Percentiles rank a stretch among this genome's conserved stretches.
Conservation (phyloP, 2,329 filamentous ascomycete species). For the Sclerotinia sclerotiorum region DNA sequence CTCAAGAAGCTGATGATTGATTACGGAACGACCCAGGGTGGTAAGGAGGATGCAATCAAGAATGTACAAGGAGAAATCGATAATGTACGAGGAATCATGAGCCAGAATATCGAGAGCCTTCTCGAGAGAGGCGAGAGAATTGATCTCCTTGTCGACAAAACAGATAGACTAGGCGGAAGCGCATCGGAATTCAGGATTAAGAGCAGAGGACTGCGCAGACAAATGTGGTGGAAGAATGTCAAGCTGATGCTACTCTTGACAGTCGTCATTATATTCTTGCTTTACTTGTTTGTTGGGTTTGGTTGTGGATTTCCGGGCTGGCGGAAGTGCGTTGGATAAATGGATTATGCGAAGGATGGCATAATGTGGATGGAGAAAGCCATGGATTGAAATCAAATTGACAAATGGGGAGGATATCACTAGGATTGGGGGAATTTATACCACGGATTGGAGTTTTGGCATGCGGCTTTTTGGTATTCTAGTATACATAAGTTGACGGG, state of each 20-base stretch:
- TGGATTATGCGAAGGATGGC: background rate
- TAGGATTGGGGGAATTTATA: slow-evolving; percentile 24
- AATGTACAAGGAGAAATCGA: slow-evolving; percentile 90
- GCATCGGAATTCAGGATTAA: slow-evolving; percentile 88
- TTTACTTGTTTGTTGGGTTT: slow-evolving; percentile 71
- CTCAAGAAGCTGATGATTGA: slow-evolving; percentile 78
- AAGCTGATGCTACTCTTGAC: slow-evolving; percentile 82
- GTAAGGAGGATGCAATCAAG: slow-evolving; percentile 76
- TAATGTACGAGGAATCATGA: slow-evolving; percentile 90
- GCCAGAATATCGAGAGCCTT: slow-evolving; percentile 87
- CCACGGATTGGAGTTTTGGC: slow-evolving; percentile 22
- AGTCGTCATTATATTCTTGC: slow-evolving; percentile 69
- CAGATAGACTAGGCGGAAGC: slow-evolving; percentile 82
- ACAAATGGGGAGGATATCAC: background rate
- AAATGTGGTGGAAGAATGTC: slow-evolving; percentile 99
- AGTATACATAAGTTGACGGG: slow-evolving; percentile 3
- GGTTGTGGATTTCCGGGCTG: slow-evolving; percentile 66
- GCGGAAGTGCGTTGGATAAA: slow-evolving; percentile 39
- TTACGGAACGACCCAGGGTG: slow-evolving; percentile 74
- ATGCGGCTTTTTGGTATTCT: background rate
- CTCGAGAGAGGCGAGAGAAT: slow-evolving; percentile 90
- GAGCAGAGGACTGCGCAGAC: slow-evolving; percentile 79
- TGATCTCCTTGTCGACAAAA: slow-evolving; percentile 94
- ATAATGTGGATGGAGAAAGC: slow-evolving; percentile 4
- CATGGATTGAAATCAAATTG: background rate